Conservation (phyloP, 1,284 basidiomycete genomes). For the Sanghuangporus weigelae region DNA sequence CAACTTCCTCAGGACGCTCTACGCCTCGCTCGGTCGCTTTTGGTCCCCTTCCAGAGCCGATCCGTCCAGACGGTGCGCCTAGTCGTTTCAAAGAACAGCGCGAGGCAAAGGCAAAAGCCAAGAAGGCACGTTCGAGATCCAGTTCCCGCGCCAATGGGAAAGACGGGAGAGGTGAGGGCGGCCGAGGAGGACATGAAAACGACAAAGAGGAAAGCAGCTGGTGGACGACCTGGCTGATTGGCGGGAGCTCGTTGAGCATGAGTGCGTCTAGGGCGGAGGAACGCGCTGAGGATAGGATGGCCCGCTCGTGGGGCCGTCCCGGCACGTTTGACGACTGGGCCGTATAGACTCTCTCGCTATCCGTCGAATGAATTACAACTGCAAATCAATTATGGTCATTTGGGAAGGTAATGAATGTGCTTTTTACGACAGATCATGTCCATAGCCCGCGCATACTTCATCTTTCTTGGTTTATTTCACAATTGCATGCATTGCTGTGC, state of each 20-base stretch:
- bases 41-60: slow-evolving; percentile 63
- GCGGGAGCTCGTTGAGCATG: slow-evolving; percentile 23
- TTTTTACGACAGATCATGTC: background rate
- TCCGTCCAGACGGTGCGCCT: slow-evolving; percentile 28
- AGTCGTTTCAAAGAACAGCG: slow-evolving; percentile 26
- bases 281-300: slow-evolving; percentile 43
- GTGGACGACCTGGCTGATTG: slow-evolving; percentile 45
- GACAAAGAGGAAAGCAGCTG: slow-evolving; percentile 33
- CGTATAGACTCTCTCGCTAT: slow-evolving; percentile 28
- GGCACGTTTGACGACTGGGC: slow-evolving; percentile 56
- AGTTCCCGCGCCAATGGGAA: background rate
- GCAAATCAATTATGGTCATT: background rate
- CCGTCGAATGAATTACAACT: background rate
- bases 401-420: background rate
- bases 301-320: slow-evolving; percentile 42
- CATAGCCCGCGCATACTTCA: background rate
- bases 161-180: slow-evolving; percentile 24
- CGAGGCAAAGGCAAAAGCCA: slow-evolving; percentile 26
- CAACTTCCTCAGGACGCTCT: slow-evolving; percentile 33
- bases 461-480: too few relatives aligned
- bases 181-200: slow-evolving; percentile 13
- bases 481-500: too few relatives aligned
- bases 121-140: slow-evolving; percentile 9
- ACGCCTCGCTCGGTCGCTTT: slow-evolving; percentile 78
- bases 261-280: slow-evolving; percentile 35